Evolutionary conservation across 75 land plant species (phyloP).

Genomic region (Gnetum montanum): DNA sequence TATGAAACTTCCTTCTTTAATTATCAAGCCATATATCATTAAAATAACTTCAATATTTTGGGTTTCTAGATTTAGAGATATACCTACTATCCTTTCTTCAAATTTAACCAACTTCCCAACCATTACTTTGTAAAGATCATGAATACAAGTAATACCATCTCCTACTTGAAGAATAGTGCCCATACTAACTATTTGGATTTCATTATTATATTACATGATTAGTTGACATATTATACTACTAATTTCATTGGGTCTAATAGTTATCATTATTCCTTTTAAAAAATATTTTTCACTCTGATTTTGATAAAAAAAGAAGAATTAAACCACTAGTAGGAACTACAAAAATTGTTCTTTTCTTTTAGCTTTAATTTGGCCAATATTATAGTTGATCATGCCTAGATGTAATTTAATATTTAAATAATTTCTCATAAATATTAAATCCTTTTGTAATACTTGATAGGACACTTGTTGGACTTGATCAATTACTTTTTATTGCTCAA

Average conservation of each 20-base stretch:
- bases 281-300: neutral
- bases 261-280: neutral
- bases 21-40: neutral
- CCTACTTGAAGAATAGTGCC: slow-evolving; percentile 15
- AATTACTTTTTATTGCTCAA: too few species aligned
- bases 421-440: neutral
- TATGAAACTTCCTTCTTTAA: neutral
- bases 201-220: neutral
- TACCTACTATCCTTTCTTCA: too few species aligned
- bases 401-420: neutral
- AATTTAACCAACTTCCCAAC: neutral
- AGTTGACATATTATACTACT: neutral
- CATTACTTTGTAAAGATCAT: slow-evolving; percentile 28
- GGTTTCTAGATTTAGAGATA: slow-evolving; percentile 17
- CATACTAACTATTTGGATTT: slow-evolving; percentile 10
- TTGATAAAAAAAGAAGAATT: neutral
- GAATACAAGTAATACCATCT: slow-evolving; percentile 29
- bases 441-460: neutral
- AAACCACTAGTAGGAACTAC: neutral
- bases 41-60: slow-evolving; percentile 10
- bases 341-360: neutral
- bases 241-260: slow-evolving; percentile 1
- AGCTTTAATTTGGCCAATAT: neutral
- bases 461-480: neutral
- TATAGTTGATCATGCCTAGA: neutral